Conservation (phyloP, 176 grass and related monocot species). For the Thinopyrum elongatum region DNA sequence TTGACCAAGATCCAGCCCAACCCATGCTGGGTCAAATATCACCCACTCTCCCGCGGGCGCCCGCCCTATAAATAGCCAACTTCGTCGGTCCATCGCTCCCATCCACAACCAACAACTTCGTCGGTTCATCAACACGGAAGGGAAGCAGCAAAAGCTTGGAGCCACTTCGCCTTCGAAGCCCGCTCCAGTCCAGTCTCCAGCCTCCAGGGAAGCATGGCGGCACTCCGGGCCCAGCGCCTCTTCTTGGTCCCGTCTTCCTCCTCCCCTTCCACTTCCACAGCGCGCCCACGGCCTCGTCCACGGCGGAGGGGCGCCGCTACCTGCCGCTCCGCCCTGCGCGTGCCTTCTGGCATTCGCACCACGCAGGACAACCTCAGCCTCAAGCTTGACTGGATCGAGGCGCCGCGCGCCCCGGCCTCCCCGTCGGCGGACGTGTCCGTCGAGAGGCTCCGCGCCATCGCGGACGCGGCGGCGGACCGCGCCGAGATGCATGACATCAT, state of each 20-base stretch:
- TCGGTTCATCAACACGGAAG: background rate
- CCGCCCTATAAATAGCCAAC: background rate
- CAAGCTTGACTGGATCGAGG: background rate
- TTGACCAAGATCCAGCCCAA: no score
- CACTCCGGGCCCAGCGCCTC: background rate
- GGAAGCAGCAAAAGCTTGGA: background rate
- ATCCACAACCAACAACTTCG: background rate
- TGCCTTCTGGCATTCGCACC: background rate
- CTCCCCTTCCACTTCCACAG: background rate
- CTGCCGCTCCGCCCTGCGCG: background rate
- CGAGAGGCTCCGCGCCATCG: conserved; percentile 41
- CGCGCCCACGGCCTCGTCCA: background rate
- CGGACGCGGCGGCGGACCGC: conserved; percentile 44
- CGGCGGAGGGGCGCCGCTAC: background rate
- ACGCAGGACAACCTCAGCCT: background rate
- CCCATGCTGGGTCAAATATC: background rate
- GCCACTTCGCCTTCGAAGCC: background rate
- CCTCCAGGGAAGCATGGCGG: background rate
- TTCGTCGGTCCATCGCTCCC: background rate
- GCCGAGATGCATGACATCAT: conserved; percentile 76
- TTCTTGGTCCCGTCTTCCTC: background rate
- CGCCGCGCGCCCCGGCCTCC: background rate
- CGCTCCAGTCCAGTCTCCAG: background rate
- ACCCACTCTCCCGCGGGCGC: background rate
- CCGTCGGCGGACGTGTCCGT: background rate